Evolutionary conservation across 495 filamentous ascomycete species (phyloP).

Genomic region (Penicillium coprophilum): DNA sequence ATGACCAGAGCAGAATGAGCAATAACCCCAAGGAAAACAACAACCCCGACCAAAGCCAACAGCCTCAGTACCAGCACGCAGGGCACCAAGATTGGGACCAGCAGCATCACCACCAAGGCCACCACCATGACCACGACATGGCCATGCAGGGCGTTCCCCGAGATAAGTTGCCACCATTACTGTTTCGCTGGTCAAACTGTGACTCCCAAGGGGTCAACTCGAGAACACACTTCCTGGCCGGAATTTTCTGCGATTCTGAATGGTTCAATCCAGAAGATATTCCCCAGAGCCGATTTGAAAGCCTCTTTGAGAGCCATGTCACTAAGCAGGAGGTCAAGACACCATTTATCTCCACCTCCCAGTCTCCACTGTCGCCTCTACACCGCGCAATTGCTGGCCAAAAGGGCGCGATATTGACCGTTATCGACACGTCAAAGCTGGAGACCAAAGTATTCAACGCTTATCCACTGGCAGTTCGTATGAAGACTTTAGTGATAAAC

Average conservation of each 20-base stretch:
- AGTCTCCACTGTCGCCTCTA: slow-evolving; percentile 29
- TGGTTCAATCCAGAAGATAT: slow-evolving; percentile 20
- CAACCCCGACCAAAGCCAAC: not conserved
- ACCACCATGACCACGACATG: not conserved
- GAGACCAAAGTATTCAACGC: slow-evolving; percentile 28
- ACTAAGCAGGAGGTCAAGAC: slow-evolving; percentile 13
- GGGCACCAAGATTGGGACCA: not conserved
- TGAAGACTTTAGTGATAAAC: slow-evolving; percentile 13
- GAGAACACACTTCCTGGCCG: slow-evolving; percentile 21
- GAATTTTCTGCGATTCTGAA: slow-evolving; percentile 21
- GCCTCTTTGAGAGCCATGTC: slow-evolving; percentile 29
- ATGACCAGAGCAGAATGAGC: not conserved
- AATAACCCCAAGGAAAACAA: not conserved
- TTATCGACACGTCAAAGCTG: slow-evolving; percentile 36
- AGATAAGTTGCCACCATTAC: slow-evolving; percentile 22
- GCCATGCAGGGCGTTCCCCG: not conserved
- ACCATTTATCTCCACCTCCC: slow-evolving; percentile 39
- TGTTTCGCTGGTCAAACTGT: slow-evolving; percentile 40
- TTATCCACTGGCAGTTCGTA: slow-evolving; percentile 17
- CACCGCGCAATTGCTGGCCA: slow-evolving; percentile 32
- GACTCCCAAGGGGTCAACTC: slow-evolving; percentile 38
- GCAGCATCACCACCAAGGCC: not conserved
- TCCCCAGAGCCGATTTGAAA: slow-evolving; percentile 17
- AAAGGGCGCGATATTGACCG: slow-evolving; percentile 27
- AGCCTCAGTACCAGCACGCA: not conserved